Percentiles rank a stretch among this genome's conserved stretches.
phyloP scores from a whole-genome alignment of 2,329 filamentous ascomycete species.

The Apiospora malaysiana region DNA sequence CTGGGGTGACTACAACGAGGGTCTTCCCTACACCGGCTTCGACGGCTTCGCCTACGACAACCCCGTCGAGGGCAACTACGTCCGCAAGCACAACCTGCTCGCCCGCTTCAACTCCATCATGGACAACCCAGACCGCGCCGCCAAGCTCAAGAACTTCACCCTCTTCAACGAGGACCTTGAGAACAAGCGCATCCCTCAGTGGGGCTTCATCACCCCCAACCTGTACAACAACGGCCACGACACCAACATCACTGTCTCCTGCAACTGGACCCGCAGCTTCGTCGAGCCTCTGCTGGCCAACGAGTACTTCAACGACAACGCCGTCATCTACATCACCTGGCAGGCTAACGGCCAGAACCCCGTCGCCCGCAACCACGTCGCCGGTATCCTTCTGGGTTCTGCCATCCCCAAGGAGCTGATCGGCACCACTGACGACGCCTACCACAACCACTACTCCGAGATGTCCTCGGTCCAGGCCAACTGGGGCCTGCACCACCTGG shows the following conservation, averaged over 20 bases:
- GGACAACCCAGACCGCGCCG: conserved; percentile 52
- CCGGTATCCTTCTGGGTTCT: conserved; percentile 74
- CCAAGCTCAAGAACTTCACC: conserved; percentile 66
- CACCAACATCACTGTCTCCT: conserved; percentile 69
- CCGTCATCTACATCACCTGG: conserved; percentile 74
- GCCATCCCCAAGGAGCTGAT: conserved; percentile 67
- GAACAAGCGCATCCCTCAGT: conserved; percentile 65
- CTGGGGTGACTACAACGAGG: conserved; percentile 55
- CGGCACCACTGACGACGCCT: conserved; percentile 71
- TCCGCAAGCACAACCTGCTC: conserved; percentile 50
- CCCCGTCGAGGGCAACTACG: conserved; percentile 50
- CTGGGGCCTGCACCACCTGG: conserved; percentile 63
- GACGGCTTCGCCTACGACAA: conserved; percentile 48
- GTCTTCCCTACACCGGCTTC: conserved; percentile 51
- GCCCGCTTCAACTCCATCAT: conserved; percentile 49
- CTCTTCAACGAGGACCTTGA: conserved; percentile 65
- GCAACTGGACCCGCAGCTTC: conserved; percentile 71
- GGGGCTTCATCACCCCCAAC: conserved; percentile 66
- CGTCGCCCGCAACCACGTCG: conserved; percentile 70
- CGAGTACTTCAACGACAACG: conserved; percentile 74
- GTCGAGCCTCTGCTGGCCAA: conserved; percentile 72
- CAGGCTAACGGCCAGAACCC: conserved; percentile 72
- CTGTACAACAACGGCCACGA: conserved; percentile 76
- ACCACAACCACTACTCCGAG: conserved; percentile 65
- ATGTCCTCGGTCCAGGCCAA: conserved; percentile 67